A percentile compares a stretch with the other conserved stretches of the same genome.
Evolutionary conservation across 2,329 filamentous ascomycete genomes (phyloP).

Genomic region (Aspergillus eucalypticola): DNA sequence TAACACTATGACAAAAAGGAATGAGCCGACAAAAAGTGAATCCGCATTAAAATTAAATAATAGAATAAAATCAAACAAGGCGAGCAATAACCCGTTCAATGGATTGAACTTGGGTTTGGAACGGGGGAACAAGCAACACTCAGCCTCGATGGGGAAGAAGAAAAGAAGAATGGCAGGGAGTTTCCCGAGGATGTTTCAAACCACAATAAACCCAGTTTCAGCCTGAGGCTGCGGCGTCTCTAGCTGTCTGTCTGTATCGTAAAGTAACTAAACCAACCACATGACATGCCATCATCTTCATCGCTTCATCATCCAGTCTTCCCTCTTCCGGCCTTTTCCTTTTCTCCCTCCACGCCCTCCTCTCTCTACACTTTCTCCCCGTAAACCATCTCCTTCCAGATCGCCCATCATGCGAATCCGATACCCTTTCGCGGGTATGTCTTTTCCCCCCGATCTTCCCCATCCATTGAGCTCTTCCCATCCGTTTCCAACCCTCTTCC

Average conservation of each 20-base stretch:
- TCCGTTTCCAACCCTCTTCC: background rate
- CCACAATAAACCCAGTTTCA: too few relatives aligned
- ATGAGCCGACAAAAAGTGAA: too few relatives aligned
- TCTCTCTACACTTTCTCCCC: slow-evolving; percentile 14
- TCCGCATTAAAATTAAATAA: too few relatives aligned
- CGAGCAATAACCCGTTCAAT: too few relatives aligned
- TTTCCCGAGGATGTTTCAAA: too few relatives aligned
- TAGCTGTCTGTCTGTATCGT: background rate
- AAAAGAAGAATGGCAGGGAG: background rate
- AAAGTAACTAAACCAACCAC: background rate
- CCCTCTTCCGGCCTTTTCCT: background rate
- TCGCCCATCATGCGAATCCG: slow-evolving; percentile 72
- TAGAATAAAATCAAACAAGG: too few relatives aligned
- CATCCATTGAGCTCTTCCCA: background rate
- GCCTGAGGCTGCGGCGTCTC: background rate
- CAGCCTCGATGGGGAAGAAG: too few relatives aligned
- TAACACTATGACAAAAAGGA: background rate
- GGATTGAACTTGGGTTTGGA: background rate
- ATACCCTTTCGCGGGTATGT: slow-evolving; percentile 81
- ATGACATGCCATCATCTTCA: background rate
- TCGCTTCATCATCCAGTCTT: background rate
- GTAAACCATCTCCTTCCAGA: slow-evolving; percentile 11
- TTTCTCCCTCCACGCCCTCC: background rate
- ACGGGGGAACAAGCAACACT: background rate
- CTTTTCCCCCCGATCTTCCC: slow-evolving; percentile 4